Conservation (phyloP, 2,329 filamentous ascomycete species). For the Ambrosiella cleistominuta region DNA sequence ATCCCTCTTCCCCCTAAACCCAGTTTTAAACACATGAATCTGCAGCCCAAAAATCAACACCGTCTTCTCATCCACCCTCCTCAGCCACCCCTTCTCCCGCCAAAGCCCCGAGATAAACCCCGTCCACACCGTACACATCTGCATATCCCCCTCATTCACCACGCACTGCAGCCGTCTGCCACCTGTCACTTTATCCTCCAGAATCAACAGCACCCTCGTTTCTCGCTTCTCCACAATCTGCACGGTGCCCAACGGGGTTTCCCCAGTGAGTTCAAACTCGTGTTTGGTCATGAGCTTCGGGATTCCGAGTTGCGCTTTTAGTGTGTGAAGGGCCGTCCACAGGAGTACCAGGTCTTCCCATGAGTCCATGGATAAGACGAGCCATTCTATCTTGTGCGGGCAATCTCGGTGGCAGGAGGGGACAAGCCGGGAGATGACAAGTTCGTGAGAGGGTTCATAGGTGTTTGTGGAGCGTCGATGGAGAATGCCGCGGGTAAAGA, state of each 20-base stretch:
- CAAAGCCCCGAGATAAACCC: conserved; percentile 41
- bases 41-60: conserved; percentile 37
- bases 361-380: not conserved
- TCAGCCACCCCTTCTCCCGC: conserved; percentile 32
- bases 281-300: conserved; percentile 16
- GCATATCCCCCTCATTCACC: conserved; percentile 18
- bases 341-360: conserved; percentile 5
- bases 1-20: conserved; percentile 32
- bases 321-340: conserved; percentile 26
- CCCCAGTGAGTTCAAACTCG: conserved; percentile 21
- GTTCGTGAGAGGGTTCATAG: not conserved
- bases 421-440: not conserved
- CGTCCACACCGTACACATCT: conserved; percentile 28
- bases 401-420: not conserved
- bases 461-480: not conserved
- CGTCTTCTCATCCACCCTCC: conserved; percentile 27
- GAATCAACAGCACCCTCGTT: conserved; percentile 36
- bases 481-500: not conserved
- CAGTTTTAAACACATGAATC: conserved; percentile 40
- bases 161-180: conserved; percentile 39
- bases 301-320: conserved; percentile 22
- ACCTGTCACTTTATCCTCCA: conserved; percentile 30
- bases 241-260: conserved; percentile 19
- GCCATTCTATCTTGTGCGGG: not conserved
- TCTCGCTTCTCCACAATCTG: conserved; percentile 36